Evolutionary conservation across 345 rosid species (phyloP).

Genomic region (Arabidopsis suecica): DNA sequence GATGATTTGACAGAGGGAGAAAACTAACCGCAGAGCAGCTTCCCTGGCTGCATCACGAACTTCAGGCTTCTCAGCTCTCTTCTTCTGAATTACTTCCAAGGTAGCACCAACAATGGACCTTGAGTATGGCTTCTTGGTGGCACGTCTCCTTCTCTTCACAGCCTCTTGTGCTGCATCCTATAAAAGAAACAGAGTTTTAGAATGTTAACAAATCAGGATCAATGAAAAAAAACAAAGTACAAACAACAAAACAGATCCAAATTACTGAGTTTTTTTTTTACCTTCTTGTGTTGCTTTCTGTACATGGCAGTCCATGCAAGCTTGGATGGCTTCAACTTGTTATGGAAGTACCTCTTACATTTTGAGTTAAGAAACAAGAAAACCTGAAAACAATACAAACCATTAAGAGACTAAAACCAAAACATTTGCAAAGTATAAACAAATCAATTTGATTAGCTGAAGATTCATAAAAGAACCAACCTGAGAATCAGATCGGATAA

Average conservation of each 20-base stretch:
- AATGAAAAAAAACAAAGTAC: too few relatives aligned
- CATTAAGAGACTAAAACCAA: background rate
- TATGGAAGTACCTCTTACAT: slow-evolving; percentile 95
- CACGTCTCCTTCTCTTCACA: slow-evolving; percentile 68
- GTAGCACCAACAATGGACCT: slow-evolving; percentile 84
- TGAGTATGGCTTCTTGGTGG: slow-evolving; percentile 78
- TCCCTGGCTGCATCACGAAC: slow-evolving; percentile 83
- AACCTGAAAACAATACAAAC: slow-evolving; percentile 51
- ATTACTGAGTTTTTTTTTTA: background rate
- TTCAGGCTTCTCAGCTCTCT: slow-evolving; percentile 82
- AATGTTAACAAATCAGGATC: background rate
- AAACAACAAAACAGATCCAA: background rate
- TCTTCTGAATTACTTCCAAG: slow-evolving; percentile 79
- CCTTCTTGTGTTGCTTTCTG: slow-evolving; percentile 88
- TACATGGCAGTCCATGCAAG: slow-evolving; percentile 85
- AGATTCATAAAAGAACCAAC: background rate
- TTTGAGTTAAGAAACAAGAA: slow-evolving; percentile 90
- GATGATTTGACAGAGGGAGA: background rate
- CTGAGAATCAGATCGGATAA: slow-evolving; percentile 51
- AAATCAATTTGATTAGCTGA: background rate
- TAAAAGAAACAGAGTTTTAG: background rate
- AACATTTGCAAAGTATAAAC: background rate
- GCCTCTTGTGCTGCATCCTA: slow-evolving; percentile 79
- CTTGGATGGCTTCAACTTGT: slow-evolving; percentile 89
- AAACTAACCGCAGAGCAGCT: slow-evolving; percentile 68